phyloP scores from a whole-genome alignment of 495 filamentous ascomycete genomes.

The Annulohypoxylon stygium region DNA sequence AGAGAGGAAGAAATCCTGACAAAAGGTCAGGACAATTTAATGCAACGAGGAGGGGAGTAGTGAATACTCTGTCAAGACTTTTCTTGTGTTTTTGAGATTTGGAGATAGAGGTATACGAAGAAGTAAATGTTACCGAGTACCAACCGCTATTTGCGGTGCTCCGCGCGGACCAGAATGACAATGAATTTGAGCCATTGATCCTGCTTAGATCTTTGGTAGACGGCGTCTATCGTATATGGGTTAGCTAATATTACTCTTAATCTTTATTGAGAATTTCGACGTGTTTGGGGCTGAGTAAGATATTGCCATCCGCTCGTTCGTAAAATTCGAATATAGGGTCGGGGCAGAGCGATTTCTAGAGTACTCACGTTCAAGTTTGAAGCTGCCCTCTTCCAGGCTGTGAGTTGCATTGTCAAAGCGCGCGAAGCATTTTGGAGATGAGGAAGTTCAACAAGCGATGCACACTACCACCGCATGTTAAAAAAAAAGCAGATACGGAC shows the following conservation, averaged over 20 bases:
- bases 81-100: conserved; percentile 60
- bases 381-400: conserved; percentile 50
- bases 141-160: conserved; percentile 45
- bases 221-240: conserved; percentile 36
- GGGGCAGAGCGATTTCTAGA: conserved; percentile 7
- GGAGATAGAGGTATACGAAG: conserved; percentile 53
- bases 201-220: conserved; percentile 42
- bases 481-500: neutral
- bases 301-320: neutral
- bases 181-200: conserved; percentile 42
- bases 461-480: conserved; percentile 32
- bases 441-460: conserved; percentile 19
- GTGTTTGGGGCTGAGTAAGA: neutral
- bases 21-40: conserved; percentile 30
- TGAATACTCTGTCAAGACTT: conserved; percentile 56
- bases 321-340: neutral
- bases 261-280: neutral
- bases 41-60: neutral
- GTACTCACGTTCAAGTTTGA: conserved; percentile 49
- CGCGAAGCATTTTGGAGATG: conserved; percentile 46
- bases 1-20: conserved; percentile 84
- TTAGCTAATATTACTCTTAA: conserved; percentile 8
- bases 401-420: conserved; percentile 50
- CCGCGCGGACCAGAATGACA: conserved; percentile 37
- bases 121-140: conserved; percentile 45